Evolutionary conservation across 371 early-diverging fungal species (phyloP).

Genomic region (Zancudomyces culisetae): DNA sequence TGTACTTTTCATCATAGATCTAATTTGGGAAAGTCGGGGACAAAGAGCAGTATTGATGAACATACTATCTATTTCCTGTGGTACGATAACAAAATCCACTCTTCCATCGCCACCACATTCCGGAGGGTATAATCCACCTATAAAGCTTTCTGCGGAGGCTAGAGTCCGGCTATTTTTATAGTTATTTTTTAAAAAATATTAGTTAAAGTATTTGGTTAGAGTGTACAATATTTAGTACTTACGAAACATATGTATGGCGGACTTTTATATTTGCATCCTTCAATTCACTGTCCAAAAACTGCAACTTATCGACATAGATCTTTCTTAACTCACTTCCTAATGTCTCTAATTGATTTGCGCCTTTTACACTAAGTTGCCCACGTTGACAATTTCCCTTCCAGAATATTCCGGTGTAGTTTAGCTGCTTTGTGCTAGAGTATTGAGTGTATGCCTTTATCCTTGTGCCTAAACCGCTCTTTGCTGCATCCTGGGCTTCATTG

Average conservation of each 20-base stretch:
- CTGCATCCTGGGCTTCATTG: background rate
- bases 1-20: conserved; percentile 5
- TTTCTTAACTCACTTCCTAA: conserved; percentile 26
- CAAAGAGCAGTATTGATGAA: conserved; percentile 24
- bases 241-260: conserved; percentile 7
- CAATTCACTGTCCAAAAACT: conserved; percentile 12
- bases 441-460: background rate
- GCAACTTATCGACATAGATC: conserved; percentile 30
- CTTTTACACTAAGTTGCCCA: conserved; percentile 30
- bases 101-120: conserved; percentile 1
- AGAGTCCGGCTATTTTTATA: too few species aligned
- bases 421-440: background rate
- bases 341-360: conserved; percentile 27
- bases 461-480: background rate
- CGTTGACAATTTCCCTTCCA: conserved; percentile 20
- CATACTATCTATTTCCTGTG: conserved; percentile 28
- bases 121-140: conserved; percentile 28
- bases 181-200: too few species aligned
- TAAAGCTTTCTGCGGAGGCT: conserved; percentile 16
- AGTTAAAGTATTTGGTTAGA: too few species aligned
- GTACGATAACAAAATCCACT: conserved; percentile 23
- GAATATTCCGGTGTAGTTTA: too few species aligned
- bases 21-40: conserved; percentile 14
- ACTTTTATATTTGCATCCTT: conserved; percentile 5
- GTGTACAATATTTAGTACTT: too few species aligned